Evolutionary conservation across 306 rosid species (phyloP).

Genomic region (Corylus heterophylla): DNA sequence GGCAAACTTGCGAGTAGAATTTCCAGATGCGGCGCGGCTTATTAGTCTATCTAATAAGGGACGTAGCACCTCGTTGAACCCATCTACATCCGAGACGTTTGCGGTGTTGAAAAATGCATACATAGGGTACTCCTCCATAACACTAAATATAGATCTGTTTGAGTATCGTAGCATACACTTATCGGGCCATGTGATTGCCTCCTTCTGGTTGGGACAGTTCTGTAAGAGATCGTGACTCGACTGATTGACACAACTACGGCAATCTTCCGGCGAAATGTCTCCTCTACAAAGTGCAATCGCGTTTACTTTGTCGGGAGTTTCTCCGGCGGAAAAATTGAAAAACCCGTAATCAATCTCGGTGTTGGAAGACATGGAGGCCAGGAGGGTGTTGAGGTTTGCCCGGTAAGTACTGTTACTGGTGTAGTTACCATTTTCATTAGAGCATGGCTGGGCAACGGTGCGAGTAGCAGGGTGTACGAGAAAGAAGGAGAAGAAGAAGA

Average conservation of each 20-base stretch:
- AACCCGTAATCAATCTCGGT: not conserved
- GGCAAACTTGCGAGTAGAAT: no score
- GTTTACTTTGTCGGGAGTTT: constrained; percentile 18
- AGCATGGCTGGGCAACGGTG: no score
- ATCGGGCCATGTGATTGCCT: constrained; percentile 20
- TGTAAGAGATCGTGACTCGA: not conserved
- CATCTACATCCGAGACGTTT: not conserved
- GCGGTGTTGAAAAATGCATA: not conserved
- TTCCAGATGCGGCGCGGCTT: no score
- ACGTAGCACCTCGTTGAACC: not conserved
- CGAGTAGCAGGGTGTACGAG: no score
- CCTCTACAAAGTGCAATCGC: constrained; percentile 37
- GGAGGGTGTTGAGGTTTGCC: constrained; percentile 18
- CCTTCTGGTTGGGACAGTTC: constrained; percentile 13
- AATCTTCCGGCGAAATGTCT: not conserved
- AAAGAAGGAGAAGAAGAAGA: not conserved
- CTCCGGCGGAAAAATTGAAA: constrained; percentile 19
- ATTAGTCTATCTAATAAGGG: no score
- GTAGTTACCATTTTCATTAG: constrained; percentile 1
- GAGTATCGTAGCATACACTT: constrained; percentile 26
- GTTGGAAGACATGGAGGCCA: constrained; percentile 4
- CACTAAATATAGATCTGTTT: not conserved
- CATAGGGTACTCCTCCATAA: not conserved
- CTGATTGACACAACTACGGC: constrained; percentile 18
- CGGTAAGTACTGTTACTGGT: constrained; percentile 12